These are phyloP conservation scores for Craspedostauros australis DNA, from an alignment of 108 stramenopile species.

Conservation along the genomic window DNA sequence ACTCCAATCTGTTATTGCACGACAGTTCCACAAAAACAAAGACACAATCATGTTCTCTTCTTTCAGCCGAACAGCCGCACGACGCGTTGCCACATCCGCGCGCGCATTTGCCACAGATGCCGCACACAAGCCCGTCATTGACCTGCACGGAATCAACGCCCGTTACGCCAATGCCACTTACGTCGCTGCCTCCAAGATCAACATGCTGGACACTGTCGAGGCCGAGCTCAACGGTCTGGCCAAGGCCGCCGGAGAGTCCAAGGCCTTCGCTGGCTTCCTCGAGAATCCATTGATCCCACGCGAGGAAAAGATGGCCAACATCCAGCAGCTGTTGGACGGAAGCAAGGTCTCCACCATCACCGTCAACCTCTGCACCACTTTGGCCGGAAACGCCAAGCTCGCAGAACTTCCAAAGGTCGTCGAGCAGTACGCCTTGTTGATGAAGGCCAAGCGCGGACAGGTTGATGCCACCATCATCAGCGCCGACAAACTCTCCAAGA, in stretches of 20 bases:
- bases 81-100: conserved; percentile 16
- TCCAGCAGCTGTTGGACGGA: conserved; percentile 51
- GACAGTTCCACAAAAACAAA: too few species aligned
- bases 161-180: conserved; percentile 97
- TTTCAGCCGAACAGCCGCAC: conserved; percentile 9
- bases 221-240: conserved; percentile 74
- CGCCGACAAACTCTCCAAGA: conserved; percentile 65
- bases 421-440: conserved; percentile 61
- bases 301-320: conserved; percentile 55
- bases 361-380: conserved; percentile 83
- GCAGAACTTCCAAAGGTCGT: conserved; percentile 68
- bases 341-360: conserved; percentile 65
- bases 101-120: conserved; percentile 33
- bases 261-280: conserved; percentile 67
- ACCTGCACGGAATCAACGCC: conserved; percentile 87
- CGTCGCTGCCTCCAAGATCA: conserved; percentile 82
- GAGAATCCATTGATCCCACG: conserved; percentile 88
- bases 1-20: too few species aligned
- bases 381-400: conserved; percentile 93
- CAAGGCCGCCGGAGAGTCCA: conserved; percentile 43
- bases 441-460: conserved; percentile 94
- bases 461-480: conserved; percentile 92
- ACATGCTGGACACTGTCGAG: conserved; percentile 81
- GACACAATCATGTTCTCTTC: conserved; percentile 31
- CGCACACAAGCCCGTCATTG: conserved; percentile 76